Evolutionary conservation across 768 basidiomycete genomes (phyloP), one percentile per base, ranked within the genome.

Genomic region (Amanita phalloides): DNA sequence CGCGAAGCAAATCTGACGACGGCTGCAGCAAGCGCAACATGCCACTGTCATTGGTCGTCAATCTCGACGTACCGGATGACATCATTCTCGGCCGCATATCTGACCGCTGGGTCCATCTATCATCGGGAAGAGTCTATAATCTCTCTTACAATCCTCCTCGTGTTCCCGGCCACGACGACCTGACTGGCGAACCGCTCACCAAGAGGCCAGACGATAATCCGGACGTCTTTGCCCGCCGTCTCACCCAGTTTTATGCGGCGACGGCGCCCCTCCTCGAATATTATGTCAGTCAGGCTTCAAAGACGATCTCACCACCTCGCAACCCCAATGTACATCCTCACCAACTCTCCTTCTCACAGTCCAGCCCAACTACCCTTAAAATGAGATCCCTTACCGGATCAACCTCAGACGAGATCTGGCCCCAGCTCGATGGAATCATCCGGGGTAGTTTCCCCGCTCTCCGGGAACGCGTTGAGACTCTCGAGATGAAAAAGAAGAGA

Each of bases 401-500:
- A 51, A 88, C 89, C 6, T 89, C 86, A 2, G 87, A 93, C 60
- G 88, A 92, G 64, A 93, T 94, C 56, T 94, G 90, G 90, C 90
- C 88, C 2, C 70, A 82, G 56, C 74, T 95, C 9, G 89, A 91
- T 55, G 66, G 66, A 41, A 68, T 78, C 20, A 70, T 92, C 21
- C 69, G 71, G 47, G 66, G 69, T 23, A 64, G 73, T 2, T 86
- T 86, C 61, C 84, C 88, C 2, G 59, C 62, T 3, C 61, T 89
- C 53, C 74, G 71, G 53, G 78, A 81, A 62, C 75, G 77, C 23
- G 58, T 63, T 14, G 70, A 72, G 30, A 64, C 61, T 8, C 62
- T 62, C 28, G 71, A 70, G 39, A 67, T 61, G 54, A 71, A 70
- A 55, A 71, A 74, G 54, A 70, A 71, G 53, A 43, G 36, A 36